Evolutionary conservation across 306 rosid species (phyloP).

Genomic region (Castanea mollissima): DNA sequence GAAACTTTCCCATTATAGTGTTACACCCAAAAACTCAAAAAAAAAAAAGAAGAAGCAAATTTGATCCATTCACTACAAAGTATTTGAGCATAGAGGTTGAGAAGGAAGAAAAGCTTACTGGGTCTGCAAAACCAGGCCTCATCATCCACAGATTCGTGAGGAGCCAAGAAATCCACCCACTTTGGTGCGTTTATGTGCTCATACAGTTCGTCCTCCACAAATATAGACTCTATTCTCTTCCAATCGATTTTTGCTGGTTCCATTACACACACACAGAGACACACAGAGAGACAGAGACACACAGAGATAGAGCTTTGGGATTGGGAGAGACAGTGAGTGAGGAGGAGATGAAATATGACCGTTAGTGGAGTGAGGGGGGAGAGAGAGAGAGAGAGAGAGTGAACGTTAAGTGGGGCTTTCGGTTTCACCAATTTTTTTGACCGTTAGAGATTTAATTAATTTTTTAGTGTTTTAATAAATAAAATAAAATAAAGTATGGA

Average conservation of each 20-base stretch:
- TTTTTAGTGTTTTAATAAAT: background rate
- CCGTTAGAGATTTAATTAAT: slow-evolving; percentile 57
- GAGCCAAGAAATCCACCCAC: slow-evolving; percentile 83
- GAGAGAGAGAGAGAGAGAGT: slow-evolving; percentile 18
- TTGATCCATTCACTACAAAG: background rate
- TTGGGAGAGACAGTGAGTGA: background rate
- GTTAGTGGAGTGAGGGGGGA: slow-evolving; percentile 33
- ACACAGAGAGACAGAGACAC: slow-evolving; percentile 3
- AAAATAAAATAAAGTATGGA: background rate
- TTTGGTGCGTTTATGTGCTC: slow-evolving; percentile 92
- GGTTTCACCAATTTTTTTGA: slow-evolving; percentile 25
- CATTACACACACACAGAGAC: slow-evolving; percentile 32
- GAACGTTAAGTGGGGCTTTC: slow-evolving; percentile 34
- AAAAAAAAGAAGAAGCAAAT: background rate
- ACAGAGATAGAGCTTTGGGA: slow-evolving; percentile 1
- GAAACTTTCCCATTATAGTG: too few relatives aligned
- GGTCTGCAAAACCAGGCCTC: slow-evolving; percentile 91
- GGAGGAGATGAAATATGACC: slow-evolving; percentile 46
- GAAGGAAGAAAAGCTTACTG: slow-evolving; percentile 31
- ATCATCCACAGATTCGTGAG: slow-evolving; percentile 42
- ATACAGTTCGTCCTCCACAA: slow-evolving; percentile 67
- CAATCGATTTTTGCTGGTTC: slow-evolving; percentile 96
- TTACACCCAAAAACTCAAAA: background rate
- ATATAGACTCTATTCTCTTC: slow-evolving; percentile 78
- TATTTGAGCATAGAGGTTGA: background rate